Conservation (phyloP, 495 filamentous ascomycete genomes). For the Beverwykella pulmonaria region DNA sequence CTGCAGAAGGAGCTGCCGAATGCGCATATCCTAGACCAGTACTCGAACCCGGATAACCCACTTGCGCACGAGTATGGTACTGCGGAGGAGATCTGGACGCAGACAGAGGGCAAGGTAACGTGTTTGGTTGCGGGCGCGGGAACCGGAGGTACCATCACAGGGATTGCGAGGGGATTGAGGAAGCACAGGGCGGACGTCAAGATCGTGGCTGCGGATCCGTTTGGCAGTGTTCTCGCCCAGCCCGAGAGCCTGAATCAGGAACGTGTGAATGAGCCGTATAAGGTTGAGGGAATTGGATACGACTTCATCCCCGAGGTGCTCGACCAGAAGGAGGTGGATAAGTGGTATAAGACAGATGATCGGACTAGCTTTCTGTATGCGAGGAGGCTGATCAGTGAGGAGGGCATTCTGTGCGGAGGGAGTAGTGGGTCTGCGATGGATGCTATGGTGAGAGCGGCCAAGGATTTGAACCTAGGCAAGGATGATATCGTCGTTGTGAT, state of each 20-base stretch:
- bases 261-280: conserved; percentile 81
- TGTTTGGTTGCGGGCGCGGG: conserved; percentile 90
- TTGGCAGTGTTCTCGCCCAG: conserved; percentile 83
- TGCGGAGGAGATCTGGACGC: conserved; percentile 93
- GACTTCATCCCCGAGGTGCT: conserved; percentile 97
- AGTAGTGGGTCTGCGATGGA: conserved; percentile 92
- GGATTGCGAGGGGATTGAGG: conserved; percentile 79
- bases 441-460: conserved; percentile 75
- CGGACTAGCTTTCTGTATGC: conserved; percentile 87
- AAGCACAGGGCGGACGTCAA: conserved; percentile 84
- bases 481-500: conserved; percentile 87
- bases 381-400: conserved; percentile 86
- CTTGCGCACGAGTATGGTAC: conserved; percentile 92
- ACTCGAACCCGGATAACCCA: conserved; percentile 89
- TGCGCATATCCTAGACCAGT: conserved; percentile 95
- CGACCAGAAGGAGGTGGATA: conserved; percentile 77
- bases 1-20: conserved; percentile 95
- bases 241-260: conserved; percentile 77
- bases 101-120: conserved; percentile 82
- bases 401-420: conserved; percentile 91
- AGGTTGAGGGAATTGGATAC: conserved; percentile 98
- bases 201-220: conserved; percentile 87
- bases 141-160: conserved; percentile 94
- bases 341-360: conserved; percentile 98
- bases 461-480: conserved; percentile 72